Evolutionary conservation across 176 grass and related monocot genomes (phyloP), one percentile per base, ranked within the genome.

Genomic region (Phoenix roebelenii): DNA sequence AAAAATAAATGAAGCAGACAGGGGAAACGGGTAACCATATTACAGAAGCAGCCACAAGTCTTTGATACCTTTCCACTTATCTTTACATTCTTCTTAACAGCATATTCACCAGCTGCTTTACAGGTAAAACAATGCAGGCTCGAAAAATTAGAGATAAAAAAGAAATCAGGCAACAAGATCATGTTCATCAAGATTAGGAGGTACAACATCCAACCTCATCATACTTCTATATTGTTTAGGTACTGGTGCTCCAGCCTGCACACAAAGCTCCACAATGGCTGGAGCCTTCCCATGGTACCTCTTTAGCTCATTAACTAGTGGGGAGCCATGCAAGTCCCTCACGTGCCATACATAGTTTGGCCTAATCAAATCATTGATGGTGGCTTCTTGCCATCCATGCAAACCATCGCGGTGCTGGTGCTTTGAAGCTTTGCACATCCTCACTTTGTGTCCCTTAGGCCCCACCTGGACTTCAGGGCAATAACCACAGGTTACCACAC

Each of bases 211-310:
- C 15, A 86, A 66, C 30, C 70, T 72, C 89, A 94, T 94, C 74
- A 87, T 88, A 68, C 72, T 79, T 53, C 55, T 52, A 59, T 76
- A 88, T 49, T 55, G 56, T 0, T 15, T 22, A 3, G 84, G 84
- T 23, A 94, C 51, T 0, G 66, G 61, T 0, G 76, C 83, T 15
- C 88, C 80, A 3, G 74, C 77, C 7, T 68, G 81, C 44, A 84
- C 77, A 10, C 80, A 85, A 1, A 94, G 77, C 64, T 82, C 84
- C 55, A 85, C 77, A 24, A 79, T 23, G 5, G 84, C 73, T 3
- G 84, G 88, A 39, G 77, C 80, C 74, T 93, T 94, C 30, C 89
- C 89, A 14, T 85, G 82, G 84, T 88, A 94, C 58, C 80, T 64
- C 80, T 87, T 87, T 4, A 94, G 71, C 59, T 88, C 80, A 55